phyloP scores from a whole-genome alignment of 2,329 filamentous ascomycete genomes.

The Penicillium freii region DNA sequence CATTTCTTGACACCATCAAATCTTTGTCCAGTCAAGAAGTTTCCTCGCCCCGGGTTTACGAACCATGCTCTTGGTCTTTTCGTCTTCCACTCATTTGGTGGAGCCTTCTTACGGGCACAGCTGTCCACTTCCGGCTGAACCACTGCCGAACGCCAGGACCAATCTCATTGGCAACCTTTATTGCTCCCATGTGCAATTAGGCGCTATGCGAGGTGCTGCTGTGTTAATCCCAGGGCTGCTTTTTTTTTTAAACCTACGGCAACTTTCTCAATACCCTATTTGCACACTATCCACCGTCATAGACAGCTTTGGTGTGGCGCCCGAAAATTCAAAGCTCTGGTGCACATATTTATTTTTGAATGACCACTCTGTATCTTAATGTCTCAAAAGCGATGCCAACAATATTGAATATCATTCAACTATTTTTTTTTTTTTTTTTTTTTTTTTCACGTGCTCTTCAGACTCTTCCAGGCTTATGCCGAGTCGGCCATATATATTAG shows the following conservation, averaged over 20 bases:
- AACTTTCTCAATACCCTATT: background rate
- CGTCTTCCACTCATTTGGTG: background rate
- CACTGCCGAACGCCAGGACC: background rate
- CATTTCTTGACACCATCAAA: background rate
- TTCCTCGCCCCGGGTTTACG: background rate
- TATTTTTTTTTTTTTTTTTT: background rate
- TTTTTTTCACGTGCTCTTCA: background rate
- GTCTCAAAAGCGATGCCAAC: conserved; percentile 7
- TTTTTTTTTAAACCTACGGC: background rate
- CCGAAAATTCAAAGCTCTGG: background rate
- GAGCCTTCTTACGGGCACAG: background rate
- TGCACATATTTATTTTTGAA: conserved; percentile 1
- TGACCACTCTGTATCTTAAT: conserved; percentile 5
- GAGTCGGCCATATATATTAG: background rate
- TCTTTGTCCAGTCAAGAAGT: background rate
- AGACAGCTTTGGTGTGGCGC: background rate
- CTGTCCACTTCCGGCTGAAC: background rate
- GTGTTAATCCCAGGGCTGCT: background rate
- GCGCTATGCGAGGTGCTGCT: background rate
- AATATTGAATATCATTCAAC: background rate
- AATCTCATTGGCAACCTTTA: background rate
- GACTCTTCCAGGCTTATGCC: background rate
- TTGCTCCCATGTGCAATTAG: background rate
- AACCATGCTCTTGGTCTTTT: background rate
- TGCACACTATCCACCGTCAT: background rate